A percentile compares a stretch with the other conserved stretches of the same genome.
These are phyloP conservation scores for Zygoascus bituminiphila DNA, from an alignment of 805 yeast genomes.

Conservation along the genomic window DNA sequence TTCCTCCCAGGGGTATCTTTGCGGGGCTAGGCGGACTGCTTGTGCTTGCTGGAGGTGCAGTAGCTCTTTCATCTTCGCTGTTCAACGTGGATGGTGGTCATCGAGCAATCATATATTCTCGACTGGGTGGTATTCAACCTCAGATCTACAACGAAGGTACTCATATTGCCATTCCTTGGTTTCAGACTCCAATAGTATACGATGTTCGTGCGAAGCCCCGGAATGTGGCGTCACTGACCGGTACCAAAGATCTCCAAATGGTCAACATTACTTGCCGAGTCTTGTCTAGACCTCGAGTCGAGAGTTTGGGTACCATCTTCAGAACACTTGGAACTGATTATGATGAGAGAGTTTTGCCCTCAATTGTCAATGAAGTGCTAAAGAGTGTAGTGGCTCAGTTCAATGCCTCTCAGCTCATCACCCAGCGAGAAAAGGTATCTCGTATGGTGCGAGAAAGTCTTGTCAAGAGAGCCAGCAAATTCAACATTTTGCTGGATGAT, in stretches of 20 bases:
- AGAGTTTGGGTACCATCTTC: conserved; percentile 72
- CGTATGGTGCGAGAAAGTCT: conserved; percentile 84
- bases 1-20: conserved; percentile 45
- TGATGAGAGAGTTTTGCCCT: conserved; percentile 94
- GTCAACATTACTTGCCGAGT: conserved; percentile 99
- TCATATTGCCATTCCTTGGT: conserved; percentile 88
- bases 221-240: conserved; percentile 90
- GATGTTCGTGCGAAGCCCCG: conserved; percentile 97
- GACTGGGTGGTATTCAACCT: conserved; percentile 77
- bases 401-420: conserved; percentile 94
- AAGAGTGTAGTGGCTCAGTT: conserved; percentile 97
- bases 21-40: conserved; percentile 58
- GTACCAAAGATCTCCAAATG: conserved; percentile 98
- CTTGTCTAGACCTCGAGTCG: conserved; percentile 76
- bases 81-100: conserved; percentile 98
- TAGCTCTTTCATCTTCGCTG: conserved; percentile 46
- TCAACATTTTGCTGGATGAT: conserved; percentile 84
- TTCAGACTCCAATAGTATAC: conserved; percentile 84
- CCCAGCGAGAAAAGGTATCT: conserved; percentile 97
- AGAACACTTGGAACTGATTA: conserved; percentile 91
- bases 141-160: conserved; percentile 89
- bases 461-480: conserved; percentile 82
- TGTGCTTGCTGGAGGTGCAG: conserved; percentile 49
- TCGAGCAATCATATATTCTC: conserved; percentile 88
- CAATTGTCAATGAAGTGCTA: conserved; percentile 95